Evolutionary conservation across 805 yeast genomes (phyloP).

Genomic region (Diddensiella caesifluorescens): DNA sequence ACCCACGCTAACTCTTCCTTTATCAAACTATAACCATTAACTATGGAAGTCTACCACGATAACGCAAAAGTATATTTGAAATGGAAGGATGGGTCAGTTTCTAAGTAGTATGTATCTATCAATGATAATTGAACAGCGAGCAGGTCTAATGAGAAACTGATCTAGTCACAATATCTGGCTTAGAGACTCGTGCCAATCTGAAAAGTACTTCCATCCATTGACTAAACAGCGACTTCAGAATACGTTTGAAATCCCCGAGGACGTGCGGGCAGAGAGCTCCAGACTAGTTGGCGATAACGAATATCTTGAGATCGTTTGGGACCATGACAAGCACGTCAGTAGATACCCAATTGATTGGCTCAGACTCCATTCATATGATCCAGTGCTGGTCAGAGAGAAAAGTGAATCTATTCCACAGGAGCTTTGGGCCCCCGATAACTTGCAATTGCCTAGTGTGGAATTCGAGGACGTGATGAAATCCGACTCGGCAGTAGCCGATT

Average conservation of each 20-base stretch:
- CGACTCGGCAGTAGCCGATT: slow-evolving; percentile 44
- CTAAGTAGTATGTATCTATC: slow-evolving; percentile 22
- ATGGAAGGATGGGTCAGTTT: slow-evolving; percentile 28
- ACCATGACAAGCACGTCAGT: slow-evolving; percentile 37
- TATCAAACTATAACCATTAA: slow-evolving; percentile 10
- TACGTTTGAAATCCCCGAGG: slow-evolving; percentile 41
- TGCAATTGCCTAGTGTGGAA: slow-evolving; percentile 46
- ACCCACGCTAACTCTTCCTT: not conserved
- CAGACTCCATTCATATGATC: slow-evolving; percentile 47
- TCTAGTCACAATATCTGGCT: slow-evolving; percentile 51
- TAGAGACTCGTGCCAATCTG: slow-evolving; percentile 59
- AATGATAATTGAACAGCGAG: not conserved
- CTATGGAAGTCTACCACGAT: slow-evolving; percentile 14
- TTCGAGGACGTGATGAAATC: slow-evolving; percentile 43
- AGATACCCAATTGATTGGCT: slow-evolving; percentile 41
- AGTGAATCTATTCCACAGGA: slow-evolving; percentile 30
- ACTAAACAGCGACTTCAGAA: slow-evolving; percentile 59
- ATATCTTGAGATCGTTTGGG: slow-evolving; percentile 34
- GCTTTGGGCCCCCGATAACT: slow-evolving; percentile 43
- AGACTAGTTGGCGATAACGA: slow-evolving; percentile 14
- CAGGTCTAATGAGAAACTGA: not conserved
- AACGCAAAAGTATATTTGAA: slow-evolving; percentile 23
- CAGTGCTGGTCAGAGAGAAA: slow-evolving; percentile 36
- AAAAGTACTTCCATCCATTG: slow-evolving; percentile 45
- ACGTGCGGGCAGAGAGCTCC: slow-evolving; percentile 26